Conservation (phyloP, 768 basidiomycete genomes). For the Trichaptum fuscoviolaceum region DNA sequence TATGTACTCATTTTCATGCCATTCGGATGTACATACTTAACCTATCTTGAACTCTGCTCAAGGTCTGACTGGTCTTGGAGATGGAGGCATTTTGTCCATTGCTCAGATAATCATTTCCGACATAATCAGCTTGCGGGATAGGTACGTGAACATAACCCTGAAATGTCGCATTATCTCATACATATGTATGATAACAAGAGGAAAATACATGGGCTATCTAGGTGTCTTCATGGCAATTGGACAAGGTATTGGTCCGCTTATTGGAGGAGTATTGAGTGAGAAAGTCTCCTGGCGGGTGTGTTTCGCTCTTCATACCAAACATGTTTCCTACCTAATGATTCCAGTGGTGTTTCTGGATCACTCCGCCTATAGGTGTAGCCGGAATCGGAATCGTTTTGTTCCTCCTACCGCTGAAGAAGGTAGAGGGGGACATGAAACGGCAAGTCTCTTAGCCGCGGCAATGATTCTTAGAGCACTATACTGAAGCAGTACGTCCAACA, state of each 20-base stretch:
- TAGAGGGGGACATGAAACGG: slow-evolving; percentile 50
- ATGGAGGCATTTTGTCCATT: slow-evolving; percentile 66
- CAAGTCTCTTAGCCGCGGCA: background rate
- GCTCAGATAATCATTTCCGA: slow-evolving; percentile 70
- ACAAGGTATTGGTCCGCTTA: slow-evolving; percentile 60
- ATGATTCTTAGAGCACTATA: background rate
- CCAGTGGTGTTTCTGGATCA: slow-evolving; percentile 76
- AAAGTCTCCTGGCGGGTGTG: slow-evolving; percentile 58
- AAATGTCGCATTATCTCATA: no score
- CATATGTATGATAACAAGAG: slow-evolving; percentile 36
- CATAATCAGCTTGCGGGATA: slow-evolving; percentile 62
- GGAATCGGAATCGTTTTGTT: slow-evolving; percentile 56
- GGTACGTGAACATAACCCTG: slow-evolving; percentile 29
- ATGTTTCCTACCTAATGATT: background rate
- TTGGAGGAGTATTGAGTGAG: slow-evolving; percentile 62
- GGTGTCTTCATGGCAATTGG: slow-evolving; percentile 55
- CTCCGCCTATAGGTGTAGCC: slow-evolving; percentile 50
- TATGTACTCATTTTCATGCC: background rate
- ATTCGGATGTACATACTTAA: background rate
- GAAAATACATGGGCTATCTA: slow-evolving; percentile 78
- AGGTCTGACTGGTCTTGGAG: slow-evolving; percentile 57
- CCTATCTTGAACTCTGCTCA: background rate
- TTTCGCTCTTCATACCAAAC: slow-evolving; percentile 7
- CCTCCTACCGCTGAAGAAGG: slow-evolving; percentile 61
- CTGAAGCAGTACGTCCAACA: background rate